Conservation (phyloP, 106 monocot genomes). For the Dioscorea alata region DNA sequence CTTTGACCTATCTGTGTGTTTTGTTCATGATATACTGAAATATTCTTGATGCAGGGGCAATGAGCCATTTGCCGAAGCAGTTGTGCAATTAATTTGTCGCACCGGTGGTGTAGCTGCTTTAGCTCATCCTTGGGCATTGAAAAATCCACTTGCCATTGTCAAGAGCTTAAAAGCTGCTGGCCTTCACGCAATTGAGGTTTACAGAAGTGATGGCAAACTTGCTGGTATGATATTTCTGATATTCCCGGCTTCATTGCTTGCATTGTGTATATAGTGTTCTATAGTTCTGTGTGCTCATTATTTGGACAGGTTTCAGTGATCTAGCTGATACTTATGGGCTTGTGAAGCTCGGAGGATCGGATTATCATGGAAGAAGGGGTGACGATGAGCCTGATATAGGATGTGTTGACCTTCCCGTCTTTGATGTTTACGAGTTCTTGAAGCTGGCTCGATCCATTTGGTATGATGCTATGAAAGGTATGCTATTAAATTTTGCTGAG, state of each 20-base stretch:
- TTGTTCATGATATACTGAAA: background rate
- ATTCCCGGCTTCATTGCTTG: background rate
- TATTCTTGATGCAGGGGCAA: constrained; percentile 14
- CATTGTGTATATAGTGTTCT: background rate
- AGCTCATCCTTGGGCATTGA: constrained; percentile 46
- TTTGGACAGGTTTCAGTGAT: constrained; percentile 31
- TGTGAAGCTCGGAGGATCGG: constrained; percentile 42
- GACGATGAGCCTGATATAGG: constrained; percentile 36
- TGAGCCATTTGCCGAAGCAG: constrained; percentile 32
- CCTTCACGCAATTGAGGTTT: constrained; percentile 41
- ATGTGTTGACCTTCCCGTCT: constrained; percentile 21
- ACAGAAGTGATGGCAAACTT: constrained; percentile 37
- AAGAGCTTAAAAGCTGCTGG: constrained; percentile 31
- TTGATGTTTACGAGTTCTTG: constrained; percentile 19
- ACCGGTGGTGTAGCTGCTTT: constrained; percentile 34
- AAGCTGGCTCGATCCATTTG: constrained; percentile 28
- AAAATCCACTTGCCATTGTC: constrained; percentile 26
- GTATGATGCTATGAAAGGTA: constrained; percentile 26
- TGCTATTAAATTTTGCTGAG: constrained; percentile 20
- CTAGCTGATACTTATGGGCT: constrained; percentile 31
- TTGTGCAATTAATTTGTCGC: constrained; percentile 22
- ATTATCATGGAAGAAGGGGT: constrained; percentile 36
- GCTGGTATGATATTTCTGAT: constrained; percentile 12
- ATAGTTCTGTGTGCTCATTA: background rate
- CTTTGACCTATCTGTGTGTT: background rate